A percentile compares a stretch with the other conserved stretches of the same genome.
phyloP scores from a whole-genome alignment of 2,329 filamentous ascomycete species.

The Aspergillus novoparasiticus region DNA sequence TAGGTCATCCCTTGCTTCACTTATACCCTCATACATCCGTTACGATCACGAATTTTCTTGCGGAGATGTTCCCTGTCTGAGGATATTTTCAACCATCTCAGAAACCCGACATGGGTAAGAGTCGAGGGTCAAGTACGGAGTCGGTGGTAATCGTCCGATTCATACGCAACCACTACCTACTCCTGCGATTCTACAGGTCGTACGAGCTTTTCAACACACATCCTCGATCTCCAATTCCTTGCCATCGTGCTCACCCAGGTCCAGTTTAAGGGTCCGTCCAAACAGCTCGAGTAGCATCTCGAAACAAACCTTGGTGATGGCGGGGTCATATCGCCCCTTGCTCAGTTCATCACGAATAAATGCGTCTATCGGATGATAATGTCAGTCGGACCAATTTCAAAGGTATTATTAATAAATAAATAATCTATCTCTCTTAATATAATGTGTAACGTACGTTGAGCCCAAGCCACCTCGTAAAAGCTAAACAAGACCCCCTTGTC shows the following conservation, averaged over 20 bases:
- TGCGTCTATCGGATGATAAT: slow-evolving; percentile 58
- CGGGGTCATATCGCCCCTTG: slow-evolving; percentile 92
- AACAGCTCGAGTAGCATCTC: slow-evolving; percentile 89
- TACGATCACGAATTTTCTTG: background rate
- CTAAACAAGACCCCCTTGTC: slow-evolving; percentile 73
- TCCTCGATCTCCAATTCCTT: slow-evolving; percentile 68
- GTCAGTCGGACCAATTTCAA: background rate
- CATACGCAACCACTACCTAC: background rate
- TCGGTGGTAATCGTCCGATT: background rate
- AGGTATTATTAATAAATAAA: background rate
- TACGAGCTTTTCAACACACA: slow-evolving; percentile 59
- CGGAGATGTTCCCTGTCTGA: background rate
- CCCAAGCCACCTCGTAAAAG: slow-evolving; percentile 90
- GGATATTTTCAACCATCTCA: background rate
- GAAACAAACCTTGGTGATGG: slow-evolving; percentile 83
- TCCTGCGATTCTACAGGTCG: background rate
- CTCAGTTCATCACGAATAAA: slow-evolving; percentile 92
- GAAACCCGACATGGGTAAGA: background rate
- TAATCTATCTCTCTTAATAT: background rate
- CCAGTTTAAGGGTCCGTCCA: slow-evolving; percentile 72
- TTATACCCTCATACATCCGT: background rate
- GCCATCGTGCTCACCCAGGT: slow-evolving; percentile 70
- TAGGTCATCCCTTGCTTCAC: background rate
- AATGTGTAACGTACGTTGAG: slow-evolving; percentile 65
- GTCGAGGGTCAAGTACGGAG: background rate